Evolutionary conservation across 2,329 filamentous ascomycete species (phyloP), one percentile per base, ranked within the genome.

Genomic region (Ascochyta koolunga): DNA sequence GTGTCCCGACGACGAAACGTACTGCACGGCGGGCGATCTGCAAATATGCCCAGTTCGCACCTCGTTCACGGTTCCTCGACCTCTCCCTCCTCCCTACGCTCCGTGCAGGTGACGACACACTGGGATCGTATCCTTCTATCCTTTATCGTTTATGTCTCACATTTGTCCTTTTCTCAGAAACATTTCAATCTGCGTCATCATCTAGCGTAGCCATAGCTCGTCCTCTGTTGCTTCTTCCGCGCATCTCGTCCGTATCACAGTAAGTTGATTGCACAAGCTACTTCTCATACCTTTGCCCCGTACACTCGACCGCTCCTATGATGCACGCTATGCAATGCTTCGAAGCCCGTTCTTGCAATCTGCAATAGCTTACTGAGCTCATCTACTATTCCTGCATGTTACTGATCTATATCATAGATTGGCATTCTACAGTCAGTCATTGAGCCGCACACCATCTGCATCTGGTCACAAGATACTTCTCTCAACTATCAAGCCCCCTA

Each of bases 21-120:
- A 62, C 46, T 69, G 66, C 68, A 68, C 64, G 61, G 32, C 42
- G 37, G 65, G 59, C 65, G 68, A 70, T 70, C 69, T 64, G 60
- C 64, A 66, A 62, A 58, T 66, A 69, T 70, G 66, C 61, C 64
- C 65, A 66, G 59, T 51, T 60, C 58, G 56, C 64, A 61, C 58
- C 56, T 62, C 56, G 42, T 61, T n/a, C n/a, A n/a, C n/a, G n/a
- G n/a, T n/a, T 57, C 56, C 62, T 64, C 58, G 48, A 57, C 59
- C 55, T 63, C 51, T 49, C 58, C 59, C 45, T 61, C 59, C 60
- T 67, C 60, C 58, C 58, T 61, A 65, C 64, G 65, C 64, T 59
- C 58, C 61, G 58, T 62, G 64, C 67, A 57, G 50, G 65, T 52
- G 65, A 65, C 59, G 62, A 67, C 62, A 61, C 62, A 61, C 56